Evolutionary conservation across 176 grass and related monocot genomes (phyloP).

Genomic region (Eleusine coracana): DNA sequence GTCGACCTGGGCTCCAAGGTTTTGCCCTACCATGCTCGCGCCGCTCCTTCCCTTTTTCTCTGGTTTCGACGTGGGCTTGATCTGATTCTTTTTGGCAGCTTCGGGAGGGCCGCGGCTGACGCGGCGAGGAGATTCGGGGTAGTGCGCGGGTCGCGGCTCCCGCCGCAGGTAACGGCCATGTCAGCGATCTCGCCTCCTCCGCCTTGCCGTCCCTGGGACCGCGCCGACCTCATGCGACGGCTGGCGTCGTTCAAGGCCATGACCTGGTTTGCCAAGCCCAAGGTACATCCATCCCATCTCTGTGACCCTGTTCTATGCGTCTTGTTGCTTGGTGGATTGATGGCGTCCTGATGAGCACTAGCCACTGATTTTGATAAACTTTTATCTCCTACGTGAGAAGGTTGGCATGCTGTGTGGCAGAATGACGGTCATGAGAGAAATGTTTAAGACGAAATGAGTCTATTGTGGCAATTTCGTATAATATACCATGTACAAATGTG

Average conservation of each 20-base stretch:
- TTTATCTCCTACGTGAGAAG: conserved; percentile 7
- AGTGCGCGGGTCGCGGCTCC: conserved; percentile 59
- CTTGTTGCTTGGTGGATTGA: conserved; percentile 2
- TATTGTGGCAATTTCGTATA: conserved; percentile 6
- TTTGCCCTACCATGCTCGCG: conserved; percentile 32
- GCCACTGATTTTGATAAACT: conserved; percentile 14
- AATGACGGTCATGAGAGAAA: neutral
- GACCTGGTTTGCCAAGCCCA: conserved; percentile 99
- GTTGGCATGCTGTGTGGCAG: neutral
- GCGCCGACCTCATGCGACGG: conserved; percentile 73
- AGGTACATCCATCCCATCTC: conserved; percentile 48
- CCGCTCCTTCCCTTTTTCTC: neutral
- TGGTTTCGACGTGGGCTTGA: conserved; percentile 33
- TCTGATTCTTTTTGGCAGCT: conserved; percentile 39
- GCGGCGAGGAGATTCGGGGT: conserved; percentile 54
- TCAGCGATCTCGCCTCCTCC: conserved; percentile 48
- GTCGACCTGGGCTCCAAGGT: conserved; percentile 52
- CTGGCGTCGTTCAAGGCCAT: conserved; percentile 94
- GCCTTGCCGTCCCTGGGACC: conserved; percentile 90
- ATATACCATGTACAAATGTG: neutral
- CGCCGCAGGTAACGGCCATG: conserved; percentile 46
- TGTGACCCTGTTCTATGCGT: neutral
- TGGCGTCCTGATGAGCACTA: neutral
- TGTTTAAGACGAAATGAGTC: neutral
- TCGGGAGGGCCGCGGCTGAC: conserved; percentile 30